phyloP scores from a whole-genome alignment of 306 rosid species.

The Quercus robur region DNA sequence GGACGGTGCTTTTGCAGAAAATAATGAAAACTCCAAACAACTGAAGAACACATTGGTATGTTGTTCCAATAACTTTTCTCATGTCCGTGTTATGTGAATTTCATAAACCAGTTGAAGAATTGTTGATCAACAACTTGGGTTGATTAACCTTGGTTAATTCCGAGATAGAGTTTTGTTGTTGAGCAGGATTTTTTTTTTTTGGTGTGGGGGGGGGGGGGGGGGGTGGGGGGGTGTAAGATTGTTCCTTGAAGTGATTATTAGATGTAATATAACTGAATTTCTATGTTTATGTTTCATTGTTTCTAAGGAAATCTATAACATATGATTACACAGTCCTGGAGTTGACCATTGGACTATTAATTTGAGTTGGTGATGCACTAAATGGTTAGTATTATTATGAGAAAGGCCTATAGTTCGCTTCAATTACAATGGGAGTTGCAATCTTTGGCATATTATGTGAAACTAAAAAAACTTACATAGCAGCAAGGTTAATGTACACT shows the following conservation, averaged over 20 bases:
- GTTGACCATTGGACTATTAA: not conserved
- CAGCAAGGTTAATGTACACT: not conserved
- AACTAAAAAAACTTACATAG: not conserved
- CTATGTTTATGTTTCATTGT: not conserved
- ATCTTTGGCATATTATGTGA: not conserved
- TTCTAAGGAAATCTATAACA: not conserved
- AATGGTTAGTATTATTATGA: not conserved
- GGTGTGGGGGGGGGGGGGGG: rapidly evolving
- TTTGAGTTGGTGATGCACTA: not conserved
- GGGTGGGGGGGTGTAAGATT: not conserved
- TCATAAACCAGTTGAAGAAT: not conserved
- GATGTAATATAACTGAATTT: not conserved
- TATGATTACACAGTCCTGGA: not conserved
- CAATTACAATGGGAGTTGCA: not conserved
- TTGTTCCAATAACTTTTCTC: conserved; percentile 12
- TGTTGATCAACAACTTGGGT: conserved; percentile 21
- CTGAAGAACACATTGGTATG: conserved; percentile 30
- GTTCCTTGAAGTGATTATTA: not conserved
- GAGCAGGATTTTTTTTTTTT: not conserved
- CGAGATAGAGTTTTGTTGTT: conserved; percentile 4
- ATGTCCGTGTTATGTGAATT: not conserved
- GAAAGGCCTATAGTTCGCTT: not conserved
- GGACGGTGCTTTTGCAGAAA: conserved; percentile 62
- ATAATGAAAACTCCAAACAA: conserved; percentile 40
- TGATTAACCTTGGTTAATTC: not conserved